Conservation (phyloP, 257 asterid species). For the Fraxinus cuspidata region DNA sequence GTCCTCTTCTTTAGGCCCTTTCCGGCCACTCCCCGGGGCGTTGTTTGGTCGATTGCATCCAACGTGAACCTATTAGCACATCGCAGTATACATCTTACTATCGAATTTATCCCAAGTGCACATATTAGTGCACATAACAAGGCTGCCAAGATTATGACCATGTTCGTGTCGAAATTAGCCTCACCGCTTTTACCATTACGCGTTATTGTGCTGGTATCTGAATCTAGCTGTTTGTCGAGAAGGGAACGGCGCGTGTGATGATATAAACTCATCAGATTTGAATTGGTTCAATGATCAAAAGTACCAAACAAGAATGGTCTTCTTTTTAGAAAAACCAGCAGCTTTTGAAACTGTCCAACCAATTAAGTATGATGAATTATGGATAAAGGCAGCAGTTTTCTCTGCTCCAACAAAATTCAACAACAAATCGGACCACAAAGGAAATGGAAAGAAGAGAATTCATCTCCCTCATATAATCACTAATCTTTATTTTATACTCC, state of each 20-base stretch:
- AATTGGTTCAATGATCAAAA: constrained; percentile 3
- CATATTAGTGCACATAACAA: constrained; percentile 68
- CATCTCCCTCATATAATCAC: constrained; percentile 36
- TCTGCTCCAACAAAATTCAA: constrained; percentile 26
- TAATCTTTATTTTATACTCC: neutral
- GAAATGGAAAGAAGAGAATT: constrained; percentile 46
- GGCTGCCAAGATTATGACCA: constrained; percentile 79
- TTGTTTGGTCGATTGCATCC: constrained; percentile 26
- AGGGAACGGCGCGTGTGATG: constrained; percentile 47
- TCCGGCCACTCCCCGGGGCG: constrained; percentile 30
- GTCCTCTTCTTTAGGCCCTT: constrained; percentile 63
- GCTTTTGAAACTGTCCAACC: neutral
- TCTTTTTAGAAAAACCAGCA: neutral
- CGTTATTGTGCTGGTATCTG: constrained; percentile 25
- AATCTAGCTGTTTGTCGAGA: constrained; percentile 29
- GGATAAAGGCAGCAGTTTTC: constrained; percentile 1
- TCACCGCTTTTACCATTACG: constrained; percentile 29
- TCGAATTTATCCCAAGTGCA: constrained; percentile 69
- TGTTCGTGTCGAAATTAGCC: constrained; percentile 61
- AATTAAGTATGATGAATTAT: neutral
- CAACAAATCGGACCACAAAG: constrained; percentile 56
- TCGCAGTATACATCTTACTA: constrained; percentile 55
- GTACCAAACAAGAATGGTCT: neutral
- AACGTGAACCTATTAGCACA: constrained; percentile 44
- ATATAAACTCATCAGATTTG: constrained; percentile 36